Base-by-base conservation (phyloP, 305 asterid species). In the Lippia alba region DNA sequence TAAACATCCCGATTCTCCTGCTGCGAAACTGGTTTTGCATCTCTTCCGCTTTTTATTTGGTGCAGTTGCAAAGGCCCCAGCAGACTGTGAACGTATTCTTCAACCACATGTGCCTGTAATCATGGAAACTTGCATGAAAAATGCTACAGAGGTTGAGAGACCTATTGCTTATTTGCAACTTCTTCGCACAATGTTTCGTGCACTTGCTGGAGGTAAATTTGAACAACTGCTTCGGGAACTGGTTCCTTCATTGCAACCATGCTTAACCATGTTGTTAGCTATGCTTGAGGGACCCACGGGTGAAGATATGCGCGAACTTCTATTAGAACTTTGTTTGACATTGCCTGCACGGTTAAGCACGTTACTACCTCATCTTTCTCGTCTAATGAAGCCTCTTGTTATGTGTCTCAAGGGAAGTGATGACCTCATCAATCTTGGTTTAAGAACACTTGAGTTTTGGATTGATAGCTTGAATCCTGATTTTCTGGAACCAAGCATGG, bases 361-460 rank as follows among this genome's bases (percentile, higher is more conserved):
- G 3, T 78, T 95, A 62, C 84, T 95, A 68, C 99, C 99, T 67
- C 91, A 95, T 68, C 97, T 95, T 74, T 93, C 99, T 79, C 96
- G 97, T 69, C 86, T 95, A 36, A 90, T 95, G 99, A 95, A 86
- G 84, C 97, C 99, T 75, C 94, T 95, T 62, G 99, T 95, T 73
- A 86, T 95, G 98, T 95, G 97, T 81, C 97, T 95, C 70, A 92
- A 83, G 86, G 99, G 96, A 76, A 89, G 86, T 80, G 98, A 92
- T 80, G 99, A 92, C 68, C 87, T 95, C 36, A 90, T 92, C 76
- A 91, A 89, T 83, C 94, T 90, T 66, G 96, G 99, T 82, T 82
- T 95, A 75, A 90, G 98, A 83, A 95, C 99, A 64, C 98, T 95
- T 66, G 99, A 95, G 81, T 95, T 95, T 87, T 95, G 99, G 99